phyloP scores from a whole-genome alignment of 352 stramenopile species.

The Phytophthora chlamydospora region DNA sequence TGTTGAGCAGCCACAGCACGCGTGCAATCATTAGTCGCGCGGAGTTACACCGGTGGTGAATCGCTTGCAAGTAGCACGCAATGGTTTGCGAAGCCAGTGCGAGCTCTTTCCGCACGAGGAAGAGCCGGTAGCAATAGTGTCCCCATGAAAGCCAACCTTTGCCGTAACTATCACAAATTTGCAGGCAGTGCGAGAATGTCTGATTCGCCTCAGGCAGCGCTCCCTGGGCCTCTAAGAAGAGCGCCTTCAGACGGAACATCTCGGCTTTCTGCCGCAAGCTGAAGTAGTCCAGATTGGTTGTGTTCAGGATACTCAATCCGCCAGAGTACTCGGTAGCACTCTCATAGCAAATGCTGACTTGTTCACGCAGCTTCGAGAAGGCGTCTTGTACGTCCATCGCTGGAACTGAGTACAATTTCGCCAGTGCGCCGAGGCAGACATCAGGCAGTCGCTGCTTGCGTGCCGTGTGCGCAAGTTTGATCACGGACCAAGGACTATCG shows the following conservation, averaged over 20 bases:
- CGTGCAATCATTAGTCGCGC: slow-evolving; percentile 90
- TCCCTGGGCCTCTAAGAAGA: slow-evolving; percentile 90
- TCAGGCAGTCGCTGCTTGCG: slow-evolving; percentile 91
- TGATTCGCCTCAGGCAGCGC: slow-evolving; percentile 84
- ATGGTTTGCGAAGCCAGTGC: slow-evolving; percentile 90
- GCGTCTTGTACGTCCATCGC: slow-evolving; percentile 94
- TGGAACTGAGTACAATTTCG: slow-evolving; percentile 87
- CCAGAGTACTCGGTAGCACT: slow-evolving; percentile 87
- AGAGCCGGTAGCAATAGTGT: slow-evolving; percentile 91
- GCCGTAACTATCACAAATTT: slow-evolving; percentile 92
- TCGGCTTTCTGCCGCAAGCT: slow-evolving; percentile 91
- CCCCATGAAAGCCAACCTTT: slow-evolving; percentile 96
- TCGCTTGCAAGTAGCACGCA: slow-evolving; percentile 93
- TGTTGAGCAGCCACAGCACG: slow-evolving; percentile 91
- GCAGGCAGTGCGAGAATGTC: slow-evolving; percentile 91
- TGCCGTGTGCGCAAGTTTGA: slow-evolving; percentile 91
- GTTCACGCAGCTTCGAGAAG: slow-evolving; percentile 92
- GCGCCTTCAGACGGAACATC: slow-evolving; percentile 92
- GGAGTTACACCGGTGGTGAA: slow-evolving; percentile 90
- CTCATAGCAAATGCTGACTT: slow-evolving; percentile 94
- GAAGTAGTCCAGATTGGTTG: slow-evolving; percentile 94
- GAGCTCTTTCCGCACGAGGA: slow-evolving; percentile 76
- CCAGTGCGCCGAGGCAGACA: slow-evolving; percentile 85
- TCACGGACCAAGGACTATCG: slow-evolving; percentile 93
- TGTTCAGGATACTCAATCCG: slow-evolving; percentile 93